Conservation (phyloP, 2,329 filamentous ascomycete species). For the Arthrobotrys megalospora region DNA sequence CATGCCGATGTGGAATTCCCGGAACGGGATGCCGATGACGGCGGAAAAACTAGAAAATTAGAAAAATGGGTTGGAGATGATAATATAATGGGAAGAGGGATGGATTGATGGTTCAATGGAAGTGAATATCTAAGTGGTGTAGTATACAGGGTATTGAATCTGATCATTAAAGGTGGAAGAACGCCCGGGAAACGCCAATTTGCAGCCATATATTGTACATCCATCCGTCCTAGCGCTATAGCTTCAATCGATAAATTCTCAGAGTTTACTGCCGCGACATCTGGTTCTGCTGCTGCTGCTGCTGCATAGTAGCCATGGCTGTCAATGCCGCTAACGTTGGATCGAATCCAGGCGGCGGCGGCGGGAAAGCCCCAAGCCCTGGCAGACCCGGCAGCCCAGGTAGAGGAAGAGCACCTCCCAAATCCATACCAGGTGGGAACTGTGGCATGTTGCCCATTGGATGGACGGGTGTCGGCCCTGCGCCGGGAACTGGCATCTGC, state of each 20-base stretch:
- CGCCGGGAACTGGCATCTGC: constrained; percentile 75
- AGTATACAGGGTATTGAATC: constrained; percentile 47
- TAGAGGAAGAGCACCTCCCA: constrained; percentile 38
- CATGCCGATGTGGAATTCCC: constrained; percentile 47
- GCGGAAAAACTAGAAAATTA: not conserved
- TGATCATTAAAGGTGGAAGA: not conserved
- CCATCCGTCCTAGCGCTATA: constrained; percentile 22
- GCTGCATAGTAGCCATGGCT: constrained; percentile 33
- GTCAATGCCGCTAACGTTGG: constrained; percentile 43
- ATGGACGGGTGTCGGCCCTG: constrained; percentile 46
- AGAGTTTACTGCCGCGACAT: constrained; percentile 26
- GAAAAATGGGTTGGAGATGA: not conserved
- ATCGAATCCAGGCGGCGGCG: constrained; percentile 56
- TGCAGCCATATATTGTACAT: constrained; percentile 8
- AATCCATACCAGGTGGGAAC: constrained; percentile 56
- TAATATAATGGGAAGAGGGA: not conserved
- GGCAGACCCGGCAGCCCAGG: constrained; percentile 55
- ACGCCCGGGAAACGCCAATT: constrained; percentile 39
- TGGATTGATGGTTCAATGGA: not conserved
- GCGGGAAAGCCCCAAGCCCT: constrained; percentile 49
- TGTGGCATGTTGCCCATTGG: constrained; percentile 28
- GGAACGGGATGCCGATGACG: constrained; percentile 34
- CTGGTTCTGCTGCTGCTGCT: constrained; percentile 45
- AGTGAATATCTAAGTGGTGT: not conserved
- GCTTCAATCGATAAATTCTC: not conserved